A percentile compares a stretch with the other conserved stretches of the same genome.
Conservation (phyloP, 768 basidiomycete species). For the Austroboletus eburneus region DNA sequence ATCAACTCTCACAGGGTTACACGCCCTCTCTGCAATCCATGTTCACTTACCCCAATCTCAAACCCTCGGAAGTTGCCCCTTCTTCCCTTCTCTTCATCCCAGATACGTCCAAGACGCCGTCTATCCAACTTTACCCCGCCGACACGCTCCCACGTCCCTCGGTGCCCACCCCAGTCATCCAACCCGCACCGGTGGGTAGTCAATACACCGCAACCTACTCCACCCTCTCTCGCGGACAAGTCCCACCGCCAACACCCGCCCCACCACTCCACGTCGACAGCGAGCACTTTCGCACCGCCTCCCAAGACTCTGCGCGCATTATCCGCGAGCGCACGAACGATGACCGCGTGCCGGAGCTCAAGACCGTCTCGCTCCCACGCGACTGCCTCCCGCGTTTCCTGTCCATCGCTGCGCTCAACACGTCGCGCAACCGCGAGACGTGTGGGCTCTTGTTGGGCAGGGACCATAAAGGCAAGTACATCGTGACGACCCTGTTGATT, state of each 20-base stretch:
- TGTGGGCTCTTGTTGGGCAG: constrained; percentile 83
- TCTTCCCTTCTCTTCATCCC: constrained; percentile 46
- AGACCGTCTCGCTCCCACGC: constrained; percentile 64
- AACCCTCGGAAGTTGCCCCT: constrained; percentile 31
- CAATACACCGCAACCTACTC: constrained; percentile 23
- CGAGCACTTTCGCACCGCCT: constrained; percentile 31
- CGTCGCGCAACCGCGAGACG: constrained; percentile 74
- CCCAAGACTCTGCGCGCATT: constrained; percentile 34
- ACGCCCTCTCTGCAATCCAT: constrained; percentile 73
- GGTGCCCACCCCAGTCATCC: constrained; percentile 14
- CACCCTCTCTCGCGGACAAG: constrained; percentile 25
- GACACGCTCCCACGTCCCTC: constrained; percentile 36
- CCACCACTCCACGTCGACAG: constrained; percentile 21
- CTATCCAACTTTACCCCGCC: constrained; percentile 28
- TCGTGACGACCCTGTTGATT: constrained; percentile 79
- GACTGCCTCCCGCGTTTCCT: constrained; percentile 75
- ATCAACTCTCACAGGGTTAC: constrained; percentile 76
- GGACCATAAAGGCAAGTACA: constrained; percentile 51
- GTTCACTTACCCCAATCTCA: constrained; percentile 44
- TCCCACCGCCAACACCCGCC: constrained; percentile 21
- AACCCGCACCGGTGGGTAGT: constrained; percentile 3
- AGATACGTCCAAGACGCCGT: constrained; percentile 23
- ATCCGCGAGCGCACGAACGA: constrained; percentile 25
- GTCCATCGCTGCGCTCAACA: constrained; percentile 74
- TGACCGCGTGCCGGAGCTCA: constrained; percentile 44